phyloP scores from a whole-genome alignment of 257 asterid species.

The Nicotiana sylvestris region DNA sequence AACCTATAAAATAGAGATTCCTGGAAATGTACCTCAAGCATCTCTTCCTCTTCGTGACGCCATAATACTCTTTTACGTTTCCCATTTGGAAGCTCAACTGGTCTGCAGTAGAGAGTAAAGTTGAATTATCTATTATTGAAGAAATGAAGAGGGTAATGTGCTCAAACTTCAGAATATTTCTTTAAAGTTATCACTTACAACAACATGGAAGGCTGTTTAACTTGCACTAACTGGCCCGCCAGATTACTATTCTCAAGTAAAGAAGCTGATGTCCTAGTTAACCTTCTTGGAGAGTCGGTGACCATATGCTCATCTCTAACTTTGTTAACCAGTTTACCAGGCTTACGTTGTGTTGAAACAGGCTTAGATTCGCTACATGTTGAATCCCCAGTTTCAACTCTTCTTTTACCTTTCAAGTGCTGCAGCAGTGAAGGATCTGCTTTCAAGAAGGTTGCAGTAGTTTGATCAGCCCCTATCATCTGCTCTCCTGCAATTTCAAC shows the following conservation, averaged over 20 bases:
- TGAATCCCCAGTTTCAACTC: slow-evolving; percentile 20
- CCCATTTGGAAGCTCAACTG: slow-evolving; percentile 13
- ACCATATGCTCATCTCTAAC: slow-evolving; percentile 17
- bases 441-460: slow-evolving; percentile 22
- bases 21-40: slow-evolving; percentile 47
- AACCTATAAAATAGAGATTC: background rate
- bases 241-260: slow-evolving; percentile 16
- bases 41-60: slow-evolving; percentile 60
- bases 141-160: background rate
- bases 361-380: slow-evolving; percentile 13
- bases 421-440: slow-evolving; percentile 16
- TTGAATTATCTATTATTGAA: background rate
- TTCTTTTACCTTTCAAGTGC: slow-evolving; percentile 24
- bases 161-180: slow-evolving; percentile 7
- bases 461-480: slow-evolving; percentile 23
- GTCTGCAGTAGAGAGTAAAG: slow-evolving; percentile 34
- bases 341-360: slow-evolving; percentile 22
- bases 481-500: slow-evolving; percentile 22
- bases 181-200: slow-evolving; percentile 31
- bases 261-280: slow-evolving; percentile 30
- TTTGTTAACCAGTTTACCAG: slow-evolving; percentile 18
- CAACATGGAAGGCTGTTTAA: slow-evolving; percentile 15
- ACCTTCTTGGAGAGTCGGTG: slow-evolving; percentile 25
- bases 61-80: slow-evolving; percentile 50
- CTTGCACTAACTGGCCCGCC: slow-evolving; percentile 22